Percentiles rank a stretch among this genome's conserved stretches.
phyloP scores from a whole-genome alignment of 192 early-diverging fungal species.

The Powellomyces hirtus region DNA sequence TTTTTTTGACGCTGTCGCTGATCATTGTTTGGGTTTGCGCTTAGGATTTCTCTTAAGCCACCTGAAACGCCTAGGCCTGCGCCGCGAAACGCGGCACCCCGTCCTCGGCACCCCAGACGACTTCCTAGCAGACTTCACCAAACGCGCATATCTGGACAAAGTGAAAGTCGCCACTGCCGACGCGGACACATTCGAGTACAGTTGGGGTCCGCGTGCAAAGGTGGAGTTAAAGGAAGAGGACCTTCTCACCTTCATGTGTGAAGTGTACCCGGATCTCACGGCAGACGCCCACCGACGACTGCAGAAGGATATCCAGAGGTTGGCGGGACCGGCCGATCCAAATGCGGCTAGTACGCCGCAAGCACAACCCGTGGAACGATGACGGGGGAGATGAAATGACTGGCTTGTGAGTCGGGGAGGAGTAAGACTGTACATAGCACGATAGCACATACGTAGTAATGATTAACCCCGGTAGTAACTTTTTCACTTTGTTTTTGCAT shows the following conservation, averaged over 20 bases:
- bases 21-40: no score
- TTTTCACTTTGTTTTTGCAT: no score
- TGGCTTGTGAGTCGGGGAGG: no score
- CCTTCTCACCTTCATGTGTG: slow-evolving; percentile 54
- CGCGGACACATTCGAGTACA: slow-evolving; percentile 39
- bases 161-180: slow-evolving; percentile 30
- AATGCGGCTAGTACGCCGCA: no score
- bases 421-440: no score
- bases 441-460: no score
- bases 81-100: not conserved
- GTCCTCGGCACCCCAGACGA: not conserved
- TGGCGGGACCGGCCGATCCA: slow-evolving; percentile 12
- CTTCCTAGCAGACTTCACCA: slow-evolving; percentile 32
- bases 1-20: no score
- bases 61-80: slow-evolving; percentile 9
- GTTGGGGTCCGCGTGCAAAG: slow-evolving; percentile 63
- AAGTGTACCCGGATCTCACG: slow-evolving; percentile 23
- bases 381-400: no score
- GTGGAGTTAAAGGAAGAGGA: slow-evolving; percentile 54
- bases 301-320: slow-evolving; percentile 13
- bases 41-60: not conserved
- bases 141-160: slow-evolving; percentile 52
- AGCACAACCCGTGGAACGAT: no score
- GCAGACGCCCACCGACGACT: not conserved
- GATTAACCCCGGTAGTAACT: no score